Percentiles rank a stretch among this genome's conserved stretches.
These are phyloP conservation scores for Aspergillus nidulans DNA, from an alignment of 495 filamentous ascomycete genomes.

Conservation along the genomic window DNA sequence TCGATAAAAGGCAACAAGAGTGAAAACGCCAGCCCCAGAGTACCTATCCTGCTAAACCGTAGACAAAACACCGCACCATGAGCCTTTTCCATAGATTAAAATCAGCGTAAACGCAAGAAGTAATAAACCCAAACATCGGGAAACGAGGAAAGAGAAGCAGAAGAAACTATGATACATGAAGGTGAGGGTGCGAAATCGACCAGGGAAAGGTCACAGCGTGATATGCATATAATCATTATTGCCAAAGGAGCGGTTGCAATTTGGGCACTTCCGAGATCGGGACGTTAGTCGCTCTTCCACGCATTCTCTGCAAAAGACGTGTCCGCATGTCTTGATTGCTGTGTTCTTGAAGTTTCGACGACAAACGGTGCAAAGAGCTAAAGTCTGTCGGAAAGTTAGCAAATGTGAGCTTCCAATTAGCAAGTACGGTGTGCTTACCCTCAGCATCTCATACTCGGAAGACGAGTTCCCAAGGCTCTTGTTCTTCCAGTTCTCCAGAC, in stretches of 20 bases:
- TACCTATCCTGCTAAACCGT: conserved; percentile 35
- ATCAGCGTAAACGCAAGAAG: conserved; percentile 15
- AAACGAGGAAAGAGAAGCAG: conserved; percentile 13
- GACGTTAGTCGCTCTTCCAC: conserved; percentile 81
- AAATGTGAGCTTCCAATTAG: neutral
- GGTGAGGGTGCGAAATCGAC: conserved; percentile 8
- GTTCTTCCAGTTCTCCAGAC: conserved; percentile 73
- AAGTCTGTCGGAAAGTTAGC: conserved; percentile 57
- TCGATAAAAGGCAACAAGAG: conserved; percentile 19
- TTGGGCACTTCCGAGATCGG: conserved; percentile 90
- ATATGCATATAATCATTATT: conserved; percentile 76
- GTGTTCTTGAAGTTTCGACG: conserved; percentile 90
- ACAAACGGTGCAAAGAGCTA: conserved; percentile 89
- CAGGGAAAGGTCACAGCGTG: conserved; percentile 39
- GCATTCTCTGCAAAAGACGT: conserved; percentile 88
- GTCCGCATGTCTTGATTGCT: conserved; percentile 87
- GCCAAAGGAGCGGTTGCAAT: conserved; percentile 85
- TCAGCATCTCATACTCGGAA: conserved; percentile 74
- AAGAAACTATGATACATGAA: conserved; percentile 40
- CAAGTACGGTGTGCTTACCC: conserved; percentile 66
- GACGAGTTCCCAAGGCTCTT: conserved; percentile 75
- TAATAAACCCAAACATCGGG: conserved; percentile 12
- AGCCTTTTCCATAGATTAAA: conserved; percentile 27
- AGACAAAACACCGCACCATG: conserved; percentile 42
- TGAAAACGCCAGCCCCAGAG: conserved; percentile 36